Evolutionary conservation across 345 rosid genomes (phyloP).

Genomic region (Excoecaria cochinchinensis): DNA sequence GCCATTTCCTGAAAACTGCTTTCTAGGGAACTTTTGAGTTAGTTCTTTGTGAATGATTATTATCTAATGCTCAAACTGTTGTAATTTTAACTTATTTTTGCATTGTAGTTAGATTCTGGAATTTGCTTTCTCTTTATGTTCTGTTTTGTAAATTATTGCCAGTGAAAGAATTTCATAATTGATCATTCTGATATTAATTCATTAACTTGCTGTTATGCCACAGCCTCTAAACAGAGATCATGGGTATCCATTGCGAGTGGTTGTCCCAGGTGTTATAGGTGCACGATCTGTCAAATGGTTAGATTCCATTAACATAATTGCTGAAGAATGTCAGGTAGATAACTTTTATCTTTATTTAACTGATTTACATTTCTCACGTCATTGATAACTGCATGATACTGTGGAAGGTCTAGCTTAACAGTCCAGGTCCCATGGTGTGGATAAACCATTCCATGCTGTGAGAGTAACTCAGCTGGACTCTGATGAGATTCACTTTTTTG

Average conservation of each 20-base stretch:
- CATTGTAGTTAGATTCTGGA: not conserved
- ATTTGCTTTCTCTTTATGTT: not conserved
- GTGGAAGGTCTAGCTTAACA: too few relatives aligned
- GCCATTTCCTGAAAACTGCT: not conserved
- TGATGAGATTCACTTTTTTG: not conserved
- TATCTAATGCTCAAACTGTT: not conserved
- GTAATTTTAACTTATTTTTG: not conserved
- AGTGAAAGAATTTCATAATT: not conserved
- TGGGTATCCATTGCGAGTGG: constrained; percentile 79
- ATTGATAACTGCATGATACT: not conserved
- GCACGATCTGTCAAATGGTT: constrained; percentile 99
- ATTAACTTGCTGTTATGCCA: constrained; percentile 16
- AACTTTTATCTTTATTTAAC: constrained; percentile 3
- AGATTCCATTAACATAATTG: constrained; percentile 73
- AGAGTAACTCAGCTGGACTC: not conserved
- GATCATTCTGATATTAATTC: constrained; percentile 7
- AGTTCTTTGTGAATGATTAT: not conserved
- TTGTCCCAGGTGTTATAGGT: constrained; percentile 97
- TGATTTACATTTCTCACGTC: too few relatives aligned
- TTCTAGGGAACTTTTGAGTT: not conserved
- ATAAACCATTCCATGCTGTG: not conserved
- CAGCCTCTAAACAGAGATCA: constrained; percentile 94
- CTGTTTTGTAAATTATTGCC: not conserved
- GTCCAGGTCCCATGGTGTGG: not conserved
- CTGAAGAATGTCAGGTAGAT: constrained; percentile 82